phyloP scores from a whole-genome alignment of 1,284 basidiomycete species.

The Cutaneotrichosporon curvatum region DNA sequence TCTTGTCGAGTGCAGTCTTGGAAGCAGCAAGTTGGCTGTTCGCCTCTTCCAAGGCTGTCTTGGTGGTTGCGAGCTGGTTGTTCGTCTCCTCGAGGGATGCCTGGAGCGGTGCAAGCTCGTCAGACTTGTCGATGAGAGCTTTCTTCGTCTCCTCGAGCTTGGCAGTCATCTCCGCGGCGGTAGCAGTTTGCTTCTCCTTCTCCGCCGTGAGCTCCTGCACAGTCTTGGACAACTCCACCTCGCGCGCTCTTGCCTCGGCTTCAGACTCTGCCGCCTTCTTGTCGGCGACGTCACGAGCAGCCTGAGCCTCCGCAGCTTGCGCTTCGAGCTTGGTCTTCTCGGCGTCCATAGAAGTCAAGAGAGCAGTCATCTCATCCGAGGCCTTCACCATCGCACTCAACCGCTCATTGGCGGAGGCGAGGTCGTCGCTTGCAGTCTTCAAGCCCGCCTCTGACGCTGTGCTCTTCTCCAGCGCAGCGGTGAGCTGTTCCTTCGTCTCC shows the following conservation, averaged over 20 bases:
- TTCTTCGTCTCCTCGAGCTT: background rate
- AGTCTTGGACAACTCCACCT: constrained; percentile 5
- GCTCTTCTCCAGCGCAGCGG: too few species aligned
- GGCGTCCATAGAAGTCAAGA: background rate
- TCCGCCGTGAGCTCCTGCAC: background rate
- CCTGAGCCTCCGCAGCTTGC: background rate
- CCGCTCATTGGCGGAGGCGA: too few species aligned
- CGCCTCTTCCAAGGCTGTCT: background rate
- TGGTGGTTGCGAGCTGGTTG: constrained; percentile 1
- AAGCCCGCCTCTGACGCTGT: too few species aligned
- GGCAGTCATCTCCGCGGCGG: background rate
- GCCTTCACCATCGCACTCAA: too few species aligned
- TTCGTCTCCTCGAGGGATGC: background rate
- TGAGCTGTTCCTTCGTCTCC: background rate
- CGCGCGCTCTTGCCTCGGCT: too few species aligned
- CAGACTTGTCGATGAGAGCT: background rate
- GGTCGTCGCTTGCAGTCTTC: too few species aligned
- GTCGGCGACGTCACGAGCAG: too few species aligned
- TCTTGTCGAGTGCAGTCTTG: constrained; percentile 2
- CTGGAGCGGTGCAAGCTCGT: background rate
- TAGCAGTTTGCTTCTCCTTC: background rate
- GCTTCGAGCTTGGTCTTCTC: background rate
- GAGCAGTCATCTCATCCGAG: background rate
- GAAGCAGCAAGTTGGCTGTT: constrained; percentile 1
- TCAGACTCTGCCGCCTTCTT: too few species aligned